phyloP scores from a whole-genome alignment of 139 green algal genomes.

The Coelastrella sp. region DNA sequence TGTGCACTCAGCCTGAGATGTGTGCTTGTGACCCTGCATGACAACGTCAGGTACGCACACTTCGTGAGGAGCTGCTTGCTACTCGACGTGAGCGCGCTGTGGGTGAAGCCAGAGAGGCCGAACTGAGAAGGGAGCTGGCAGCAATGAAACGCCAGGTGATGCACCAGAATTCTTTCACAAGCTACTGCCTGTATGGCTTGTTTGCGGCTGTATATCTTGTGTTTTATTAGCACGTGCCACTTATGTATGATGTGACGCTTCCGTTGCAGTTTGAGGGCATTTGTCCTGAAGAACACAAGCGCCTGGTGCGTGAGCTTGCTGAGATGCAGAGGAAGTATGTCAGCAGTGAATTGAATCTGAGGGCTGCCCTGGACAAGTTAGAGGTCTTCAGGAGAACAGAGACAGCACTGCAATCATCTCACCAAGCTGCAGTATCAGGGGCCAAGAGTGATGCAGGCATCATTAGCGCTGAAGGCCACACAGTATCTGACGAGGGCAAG shows the following conservation, averaged over 20 bases:
- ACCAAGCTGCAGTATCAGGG: not conserved
- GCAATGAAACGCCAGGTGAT: conserved; percentile 46
- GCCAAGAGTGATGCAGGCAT: not conserved
- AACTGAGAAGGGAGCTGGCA: conserved; percentile 59
- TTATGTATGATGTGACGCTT: too few relatives aligned
- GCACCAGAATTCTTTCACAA: not conserved
- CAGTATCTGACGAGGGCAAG: conserved; percentile 54
- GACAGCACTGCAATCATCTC: conserved; percentile 10
- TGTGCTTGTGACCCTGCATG: too few relatives aligned
- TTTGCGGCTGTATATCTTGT: not conserved
- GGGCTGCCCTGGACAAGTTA: conserved; percentile 56
- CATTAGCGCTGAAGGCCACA: not conserved
- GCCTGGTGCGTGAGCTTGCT: conserved; percentile 52
- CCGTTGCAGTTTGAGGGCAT: conserved; percentile 71
- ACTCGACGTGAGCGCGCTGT: conserved; percentile 62
- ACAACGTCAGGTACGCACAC: conserved; percentile 54
- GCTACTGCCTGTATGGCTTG: not conserved
- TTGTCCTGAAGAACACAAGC: conserved; percentile 55
- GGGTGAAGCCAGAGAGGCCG: conserved; percentile 65
- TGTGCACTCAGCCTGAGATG: not conserved
- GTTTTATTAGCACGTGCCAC: too few relatives aligned
- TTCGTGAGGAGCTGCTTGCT: conserved; percentile 69
- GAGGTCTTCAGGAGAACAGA: conserved; percentile 53
- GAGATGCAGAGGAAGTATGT: conserved; percentile 51
- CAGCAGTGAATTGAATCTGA: conserved; percentile 56